These are phyloP conservation scores for Nakataea oryzae DNA, from an alignment of 2,329 filamentous ascomycete genomes.

Conservation along the genomic window DNA sequence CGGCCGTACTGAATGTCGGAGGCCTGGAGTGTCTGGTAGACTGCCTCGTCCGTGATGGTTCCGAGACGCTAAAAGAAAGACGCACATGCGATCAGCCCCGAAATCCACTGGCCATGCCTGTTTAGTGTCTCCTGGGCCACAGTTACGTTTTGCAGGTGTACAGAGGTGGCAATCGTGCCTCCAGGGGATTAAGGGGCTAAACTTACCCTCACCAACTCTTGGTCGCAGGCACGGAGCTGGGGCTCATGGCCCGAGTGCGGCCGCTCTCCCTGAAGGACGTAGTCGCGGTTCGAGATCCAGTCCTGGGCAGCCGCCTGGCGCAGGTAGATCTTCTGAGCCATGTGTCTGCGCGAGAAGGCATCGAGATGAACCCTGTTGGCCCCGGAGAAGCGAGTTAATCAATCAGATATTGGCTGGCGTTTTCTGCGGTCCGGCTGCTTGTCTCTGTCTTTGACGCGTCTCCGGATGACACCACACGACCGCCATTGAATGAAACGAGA, in stretches of 20 bases:
- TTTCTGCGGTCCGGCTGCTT: neutral
- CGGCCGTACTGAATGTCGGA: conserved; percentile 45
- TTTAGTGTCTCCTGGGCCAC: no score
- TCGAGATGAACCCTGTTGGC: conserved; percentile 43
- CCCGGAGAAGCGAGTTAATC: no score
- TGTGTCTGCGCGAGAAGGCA: conserved; percentile 49
- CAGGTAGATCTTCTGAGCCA: conserved; percentile 54
- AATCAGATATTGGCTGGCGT: no score
- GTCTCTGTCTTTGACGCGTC: neutral
- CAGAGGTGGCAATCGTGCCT: no score
- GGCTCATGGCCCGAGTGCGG: conserved; percentile 35
- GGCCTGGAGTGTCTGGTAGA: conserved; percentile 44
- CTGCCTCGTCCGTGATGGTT: conserved; percentile 45
- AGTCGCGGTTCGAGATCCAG: conserved; percentile 45
- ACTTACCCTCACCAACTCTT: conserved; percentile 46
- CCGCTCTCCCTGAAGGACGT: conserved; percentile 39
- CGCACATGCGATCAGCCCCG: neutral
- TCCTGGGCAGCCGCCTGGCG: conserved; percentile 49
- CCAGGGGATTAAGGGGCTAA: neutral
- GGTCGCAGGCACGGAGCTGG: conserved; percentile 42
- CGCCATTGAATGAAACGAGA: no score
- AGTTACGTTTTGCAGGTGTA: no score
- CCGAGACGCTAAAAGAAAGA: conserved; percentile 34
- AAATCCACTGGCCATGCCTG: no score
- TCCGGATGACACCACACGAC: neutral